phyloP scores from a whole-genome alignment of 2,329 filamentous ascomycete species.

The Aureobasidium namibiae region DNA sequence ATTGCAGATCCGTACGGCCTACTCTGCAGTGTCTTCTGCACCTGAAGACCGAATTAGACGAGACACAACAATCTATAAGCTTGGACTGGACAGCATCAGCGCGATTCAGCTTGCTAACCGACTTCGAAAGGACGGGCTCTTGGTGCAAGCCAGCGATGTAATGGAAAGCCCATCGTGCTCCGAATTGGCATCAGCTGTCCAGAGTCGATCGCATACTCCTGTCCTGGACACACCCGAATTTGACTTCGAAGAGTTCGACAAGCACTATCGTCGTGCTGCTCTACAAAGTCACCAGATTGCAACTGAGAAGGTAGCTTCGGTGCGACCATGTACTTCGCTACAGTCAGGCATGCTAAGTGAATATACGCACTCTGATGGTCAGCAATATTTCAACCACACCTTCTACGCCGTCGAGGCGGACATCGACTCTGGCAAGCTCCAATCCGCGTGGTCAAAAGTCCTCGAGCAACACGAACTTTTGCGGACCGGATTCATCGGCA shows the following conservation, averaged over 20 bases:
- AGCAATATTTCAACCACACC: conserved; percentile 69
- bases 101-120: conserved; percentile 66
- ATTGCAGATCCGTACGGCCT: conserved; percentile 43
- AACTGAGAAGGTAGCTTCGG: conserved; percentile 39
- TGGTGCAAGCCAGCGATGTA: conserved; percentile 62
- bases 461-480: conserved; percentile 59
- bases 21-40: conserved; percentile 52
- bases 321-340: conserved; percentile 70
- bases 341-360: conserved; percentile 74
- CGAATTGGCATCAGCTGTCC: conserved; percentile 24
- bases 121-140: conserved; percentile 52
- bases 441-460: conserved; percentile 51
- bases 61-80: conserved; percentile 68
- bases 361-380: conserved; percentile 58
- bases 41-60: conserved; percentile 44
- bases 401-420: conserved; percentile 42
- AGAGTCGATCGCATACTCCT: conserved; percentile 15
- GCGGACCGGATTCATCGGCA: conserved; percentile 61
- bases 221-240: conserved; percentile 21
- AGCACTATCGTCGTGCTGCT: conserved; percentile 30
- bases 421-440: conserved; percentile 36
- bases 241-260: conserved; percentile 46
- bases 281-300: conserved; percentile 26
- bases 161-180: conserved; percentile 45
- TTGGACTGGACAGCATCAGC: conserved; percentile 89